Evolutionary conservation across 768 basidiomycete species (phyloP).

Genomic region (Pholiota microspora): DNA sequence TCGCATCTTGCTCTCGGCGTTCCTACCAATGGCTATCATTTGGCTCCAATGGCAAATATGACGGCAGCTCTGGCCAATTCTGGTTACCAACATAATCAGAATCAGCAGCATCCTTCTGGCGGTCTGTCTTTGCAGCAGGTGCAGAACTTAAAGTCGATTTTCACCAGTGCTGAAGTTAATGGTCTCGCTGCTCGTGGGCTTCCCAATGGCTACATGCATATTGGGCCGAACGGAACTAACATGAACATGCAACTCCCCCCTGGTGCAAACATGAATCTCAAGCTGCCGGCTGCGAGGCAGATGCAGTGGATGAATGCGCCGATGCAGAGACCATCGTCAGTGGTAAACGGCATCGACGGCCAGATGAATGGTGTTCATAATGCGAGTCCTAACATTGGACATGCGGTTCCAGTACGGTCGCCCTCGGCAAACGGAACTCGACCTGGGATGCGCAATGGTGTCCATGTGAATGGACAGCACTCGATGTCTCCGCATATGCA

Average conservation of each 20-base stretch:
- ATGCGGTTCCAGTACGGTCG: conserved; percentile 41
- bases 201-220: conserved; percentile 37
- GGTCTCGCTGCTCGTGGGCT: conserved; percentile 33
- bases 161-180: conserved; percentile 43
- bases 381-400: conserved; percentile 34
- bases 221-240: conserved; percentile 32
- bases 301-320: conserved; percentile 34
- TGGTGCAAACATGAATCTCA: conserved; percentile 36
- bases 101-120: conserved; percentile 32
- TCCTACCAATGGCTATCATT: conserved; percentile 49
- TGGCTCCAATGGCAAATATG: conserved; percentile 36
- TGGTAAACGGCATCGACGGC: conserved; percentile 25
- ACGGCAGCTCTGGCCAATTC: conserved; percentile 31
- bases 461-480: conserved; percentile 40
- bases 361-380: conserved; percentile 14
- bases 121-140: conserved; percentile 54
- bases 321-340: conserved; percentile 31
- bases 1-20: conserved; percentile 26
- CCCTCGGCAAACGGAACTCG: conserved; percentile 62
- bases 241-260: conserved; percentile 32
- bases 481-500: conserved; percentile 51
- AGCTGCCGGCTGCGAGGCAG: conserved; percentile 38
- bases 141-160: conserved; percentile 56
- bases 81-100: conserved; percentile 30
- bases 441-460: conserved; percentile 33